These are phyloP conservation scores for Cylindrotheca closterium DNA, from an alignment of 108 stramenopile species.

Conservation along the genomic window DNA sequence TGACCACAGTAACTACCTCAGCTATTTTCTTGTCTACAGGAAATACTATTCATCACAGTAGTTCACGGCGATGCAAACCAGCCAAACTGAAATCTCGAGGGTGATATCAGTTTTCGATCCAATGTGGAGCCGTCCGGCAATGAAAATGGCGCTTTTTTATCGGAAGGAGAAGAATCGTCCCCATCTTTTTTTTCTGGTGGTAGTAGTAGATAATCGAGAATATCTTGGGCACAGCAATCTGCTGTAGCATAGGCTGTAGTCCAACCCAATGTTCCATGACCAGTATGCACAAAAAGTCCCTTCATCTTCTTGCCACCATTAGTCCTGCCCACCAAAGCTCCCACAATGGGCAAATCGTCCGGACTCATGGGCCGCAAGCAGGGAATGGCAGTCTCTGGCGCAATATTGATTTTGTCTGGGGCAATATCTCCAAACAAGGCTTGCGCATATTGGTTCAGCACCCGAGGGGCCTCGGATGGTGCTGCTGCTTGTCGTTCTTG, in stretches of 20 bases:
- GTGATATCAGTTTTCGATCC: conserved; percentile 26
- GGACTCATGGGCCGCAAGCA: conserved; percentile 56
- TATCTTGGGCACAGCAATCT: conserved; percentile 45
- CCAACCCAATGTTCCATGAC: conserved; percentile 61
- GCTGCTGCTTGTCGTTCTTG: conserved; percentile 16
- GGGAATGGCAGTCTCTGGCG: conserved; percentile 11
- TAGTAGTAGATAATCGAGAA: conserved; percentile 4
- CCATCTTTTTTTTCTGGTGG: not conserved
- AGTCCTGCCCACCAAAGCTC: conserved; percentile 8
- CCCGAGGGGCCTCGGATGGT: conserved; percentile 37
- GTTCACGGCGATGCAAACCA: too few relatives aligned
- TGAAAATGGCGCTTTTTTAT: conserved; percentile 1
- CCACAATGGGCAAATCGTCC: conserved; percentile 54
- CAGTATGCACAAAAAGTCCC: conserved; percentile 49
- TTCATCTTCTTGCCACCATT: conserved; percentile 21
- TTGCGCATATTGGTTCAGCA: conserved; percentile 30
- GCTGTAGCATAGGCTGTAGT: conserved; percentile 45
- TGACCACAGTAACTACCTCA: too few relatives aligned
- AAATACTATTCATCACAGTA: too few relatives aligned
- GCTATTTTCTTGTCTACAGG: too few relatives aligned
- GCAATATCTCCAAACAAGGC: conserved; percentile 28
- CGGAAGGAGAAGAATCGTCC: not conserved
- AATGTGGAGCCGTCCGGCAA: conserved; percentile 32
- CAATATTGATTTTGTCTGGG: conserved; percentile 6
- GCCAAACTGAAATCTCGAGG: conserved; percentile 4